Evolutionary conservation across 73 alveolate genomes (phyloP).

Genomic region (Paramecium tetraurelia): DNA sequence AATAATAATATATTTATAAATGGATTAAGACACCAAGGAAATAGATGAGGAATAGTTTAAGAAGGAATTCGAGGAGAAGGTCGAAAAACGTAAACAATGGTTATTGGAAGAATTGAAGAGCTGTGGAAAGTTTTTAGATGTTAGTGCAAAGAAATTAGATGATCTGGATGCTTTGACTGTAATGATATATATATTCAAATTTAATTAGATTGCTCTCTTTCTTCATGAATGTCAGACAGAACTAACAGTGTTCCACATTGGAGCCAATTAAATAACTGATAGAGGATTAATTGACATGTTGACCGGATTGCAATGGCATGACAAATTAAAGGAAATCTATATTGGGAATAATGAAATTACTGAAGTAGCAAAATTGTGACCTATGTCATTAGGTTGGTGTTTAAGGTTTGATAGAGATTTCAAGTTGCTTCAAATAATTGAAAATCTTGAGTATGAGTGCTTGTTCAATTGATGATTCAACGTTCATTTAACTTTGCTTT

Average conservation of each 20-base stretch:
- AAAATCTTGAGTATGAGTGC: conserved; percentile 41
- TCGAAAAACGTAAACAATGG: conserved; percentile 33
- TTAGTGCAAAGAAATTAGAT: conserved; percentile 51
- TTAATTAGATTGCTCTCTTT: background rate
- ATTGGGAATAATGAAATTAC: conserved; percentile 31
- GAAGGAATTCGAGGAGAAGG: conserved; percentile 8
- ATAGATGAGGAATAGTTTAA: conserved; percentile 24
- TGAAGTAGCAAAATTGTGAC: background rate
- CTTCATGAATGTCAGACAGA: conserved; percentile 9
- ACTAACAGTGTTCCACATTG: background rate
- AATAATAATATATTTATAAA: background rate
- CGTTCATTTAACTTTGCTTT: conserved; percentile 5
- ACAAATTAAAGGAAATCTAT: conserved; percentile 23
- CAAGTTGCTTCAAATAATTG: background rate
- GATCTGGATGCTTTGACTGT: conserved; percentile 52
- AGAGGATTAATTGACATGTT: conserved; percentile 40
- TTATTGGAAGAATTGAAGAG: background rate
- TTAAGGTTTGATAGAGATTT: conserved; percentile 37
- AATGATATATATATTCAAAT: background rate
- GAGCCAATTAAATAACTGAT: conserved; percentile 33
- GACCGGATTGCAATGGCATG: conserved; percentile 48
- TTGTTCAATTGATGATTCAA: conserved; percentile 32
- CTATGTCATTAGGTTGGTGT: background rate
- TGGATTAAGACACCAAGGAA: background rate
- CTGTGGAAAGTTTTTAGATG: conserved; percentile 37